These are phyloP conservation scores for Pseudonectria buxi DNA, from an alignment of 2,329 filamentous ascomycete species.

Conservation along the genomic window DNA sequence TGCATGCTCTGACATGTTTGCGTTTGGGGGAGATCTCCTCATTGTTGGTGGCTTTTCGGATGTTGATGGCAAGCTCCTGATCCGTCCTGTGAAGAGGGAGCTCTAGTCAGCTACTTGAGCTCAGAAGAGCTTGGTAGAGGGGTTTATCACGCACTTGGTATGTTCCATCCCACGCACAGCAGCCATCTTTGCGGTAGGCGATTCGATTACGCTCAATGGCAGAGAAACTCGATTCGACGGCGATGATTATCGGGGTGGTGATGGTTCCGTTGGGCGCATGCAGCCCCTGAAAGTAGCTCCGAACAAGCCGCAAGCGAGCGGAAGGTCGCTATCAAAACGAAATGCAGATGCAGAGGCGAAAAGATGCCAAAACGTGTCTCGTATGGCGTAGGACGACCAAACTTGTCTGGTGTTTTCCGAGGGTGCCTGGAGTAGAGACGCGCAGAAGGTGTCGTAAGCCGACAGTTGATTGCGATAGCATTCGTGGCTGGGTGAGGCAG, in stretches of 20 bases:
- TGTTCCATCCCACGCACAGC: constrained; percentile 29
- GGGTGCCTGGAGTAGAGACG: not conserved
- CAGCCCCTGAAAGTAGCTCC: too few relatives aligned
- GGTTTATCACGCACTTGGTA: constrained; percentile 26
- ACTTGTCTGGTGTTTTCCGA: not conserved
- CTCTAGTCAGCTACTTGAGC: constrained; percentile 9
- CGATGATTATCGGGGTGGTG: too few relatives aligned
- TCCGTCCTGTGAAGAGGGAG: constrained; percentile 46
- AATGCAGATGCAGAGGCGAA: too few relatives aligned
- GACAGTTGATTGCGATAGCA: constrained; percentile 9
- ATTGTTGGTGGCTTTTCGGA: constrained; percentile 61
- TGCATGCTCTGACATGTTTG: constrained; percentile 96
- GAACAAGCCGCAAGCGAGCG: too few relatives aligned
- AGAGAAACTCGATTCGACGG: not conserved
- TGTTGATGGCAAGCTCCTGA: constrained; percentile 62
- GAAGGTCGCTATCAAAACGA: too few relatives aligned
- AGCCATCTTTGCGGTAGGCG: constrained; percentile 20
- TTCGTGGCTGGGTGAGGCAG: not conserved
- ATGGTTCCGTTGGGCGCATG: too few relatives aligned
- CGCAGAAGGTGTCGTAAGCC: constrained; percentile 21
- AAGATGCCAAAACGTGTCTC: too few relatives aligned
- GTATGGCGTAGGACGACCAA: too few relatives aligned
- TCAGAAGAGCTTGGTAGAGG: not conserved
- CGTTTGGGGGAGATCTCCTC: constrained; percentile 64
- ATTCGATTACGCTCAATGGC: constrained; percentile 5